phyloP scores from a whole-genome alignment of 345 rosid species.

The Camelina neglecta region DNA sequence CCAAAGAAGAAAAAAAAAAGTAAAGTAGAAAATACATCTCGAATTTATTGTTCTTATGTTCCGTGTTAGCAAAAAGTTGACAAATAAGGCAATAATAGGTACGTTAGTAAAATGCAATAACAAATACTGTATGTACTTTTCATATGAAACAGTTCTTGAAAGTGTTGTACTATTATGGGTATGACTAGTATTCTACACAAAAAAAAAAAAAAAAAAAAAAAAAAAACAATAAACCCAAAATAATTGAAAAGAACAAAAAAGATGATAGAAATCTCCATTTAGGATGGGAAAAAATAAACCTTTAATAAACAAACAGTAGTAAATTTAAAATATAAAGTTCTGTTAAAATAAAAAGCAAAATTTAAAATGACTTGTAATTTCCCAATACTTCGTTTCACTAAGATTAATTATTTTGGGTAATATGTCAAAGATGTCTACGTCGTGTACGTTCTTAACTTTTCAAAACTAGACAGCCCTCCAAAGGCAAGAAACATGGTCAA shows the following conservation, averaged over 20 bases:
- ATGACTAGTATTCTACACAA: background rate
- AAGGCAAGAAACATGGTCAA: constrained; percentile 22
- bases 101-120: background rate
- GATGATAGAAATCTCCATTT: background rate
- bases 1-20: background rate
- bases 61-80: constrained; percentile 9
- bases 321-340: too few species aligned
- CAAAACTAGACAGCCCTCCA: constrained; percentile 26
- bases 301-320: too few species aligned
- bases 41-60: background rate
- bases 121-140: background rate
- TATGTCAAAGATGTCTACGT: constrained; percentile 17
- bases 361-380: background rate
- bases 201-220: too few species aligned
- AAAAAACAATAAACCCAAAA: background rate
- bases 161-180: background rate
- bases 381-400: background rate
- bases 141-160: background rate
- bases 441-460: constrained; percentile 7
- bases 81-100: background rate
- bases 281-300: too few species aligned
- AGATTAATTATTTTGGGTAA: background rate
- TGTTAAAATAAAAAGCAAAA: background rate
- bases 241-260: background rate
- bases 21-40: background rate